These are phyloP conservation scores for Hevea brasiliensis DNA, from an alignment of 345 rosid genomes.

Conservation along the genomic window DNA sequence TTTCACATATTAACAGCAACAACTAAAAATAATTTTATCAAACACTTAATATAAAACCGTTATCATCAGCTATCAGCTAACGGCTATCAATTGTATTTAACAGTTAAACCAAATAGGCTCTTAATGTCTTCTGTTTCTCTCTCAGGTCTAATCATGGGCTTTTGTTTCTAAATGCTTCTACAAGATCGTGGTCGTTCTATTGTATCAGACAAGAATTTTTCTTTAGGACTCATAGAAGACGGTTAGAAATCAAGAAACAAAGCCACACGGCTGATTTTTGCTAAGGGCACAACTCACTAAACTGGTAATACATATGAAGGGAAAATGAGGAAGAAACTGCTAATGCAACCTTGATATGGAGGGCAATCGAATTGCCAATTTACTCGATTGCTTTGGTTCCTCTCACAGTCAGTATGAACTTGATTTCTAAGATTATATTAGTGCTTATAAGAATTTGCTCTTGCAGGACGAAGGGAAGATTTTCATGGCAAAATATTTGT, in stretches of 20 bases:
- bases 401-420: constrained; percentile 46
- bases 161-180: constrained; percentile 11
- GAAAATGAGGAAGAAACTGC: constrained; percentile 47
- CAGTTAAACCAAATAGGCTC: too few species aligned
- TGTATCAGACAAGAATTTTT: constrained; percentile 2
- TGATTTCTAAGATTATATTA: background rate
- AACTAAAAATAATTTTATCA: too few species aligned
- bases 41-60: too few species aligned
- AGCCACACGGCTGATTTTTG: constrained; percentile 5
- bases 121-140: background rate
- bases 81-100: too few species aligned
- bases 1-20: too few species aligned
- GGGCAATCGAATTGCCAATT: constrained; percentile 81
- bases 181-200: constrained; percentile 17
- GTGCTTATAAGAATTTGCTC: background rate
- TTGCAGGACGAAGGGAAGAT: constrained; percentile 68
- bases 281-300: constrained; percentile 20
- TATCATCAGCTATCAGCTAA: too few species aligned
- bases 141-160: constrained; percentile 31
- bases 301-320: constrained; percentile 14
- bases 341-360: constrained; percentile 70
- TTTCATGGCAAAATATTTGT: constrained; percentile 93
- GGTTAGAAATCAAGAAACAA: constrained; percentile 9
- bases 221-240: constrained; percentile 10
- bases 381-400: constrained; percentile 88